Base-by-base conservation (phyloP, 352 stramenopile species). In the Phytophthora citrophthora region DNA sequence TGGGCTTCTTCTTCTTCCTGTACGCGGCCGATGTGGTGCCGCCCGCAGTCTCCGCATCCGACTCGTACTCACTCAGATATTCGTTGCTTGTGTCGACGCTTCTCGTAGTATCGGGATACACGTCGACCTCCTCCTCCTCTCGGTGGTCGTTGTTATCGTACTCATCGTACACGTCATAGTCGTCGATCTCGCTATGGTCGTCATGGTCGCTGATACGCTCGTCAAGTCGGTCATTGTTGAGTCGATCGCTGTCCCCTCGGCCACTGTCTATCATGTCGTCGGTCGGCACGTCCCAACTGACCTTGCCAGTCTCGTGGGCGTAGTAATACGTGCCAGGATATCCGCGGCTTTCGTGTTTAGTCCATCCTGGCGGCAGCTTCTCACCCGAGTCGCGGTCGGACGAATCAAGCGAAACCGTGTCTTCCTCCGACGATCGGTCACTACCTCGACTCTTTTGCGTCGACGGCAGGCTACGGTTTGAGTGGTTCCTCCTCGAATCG, bases 241-340 rank as follows among this genome's bases (percentile, higher is more conserved):
- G 18, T 39, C 18, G 36, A 15, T 67, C 49, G 32, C 18, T 58
- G 41, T 61, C 48, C 10, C 36, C 48, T 27, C 24, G 46, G 11
- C 39, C 63, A 16, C 54, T 64, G 24, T 39, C 24, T 31, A 45
- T 18, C 62, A 65, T 66, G 50, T 71, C 61, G 40, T 77, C 61
- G 23, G 47, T 80, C 2, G 86, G 86, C 36, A 88, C 63, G 13
- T 90, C 81, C 84, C 84, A 93, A 48, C 75, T 86, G 11, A 85
- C 89, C 39, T 80, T 74, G 12, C 83, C 78, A 8, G 83, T 81
- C 31, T 76, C 56, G 38, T 91, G 72, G 44, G 81, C 86, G 41
- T 87, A 89, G 58, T 90, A 94, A 50, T 79, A 89, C 5, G 82
- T 79, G 3, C 83, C 81, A 13, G 77, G 76, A 43, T 86, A 77